Base-by-base conservation (phyloP, 1,284 basidiomycete species). In the Pseudozyma sp. region DNA sequence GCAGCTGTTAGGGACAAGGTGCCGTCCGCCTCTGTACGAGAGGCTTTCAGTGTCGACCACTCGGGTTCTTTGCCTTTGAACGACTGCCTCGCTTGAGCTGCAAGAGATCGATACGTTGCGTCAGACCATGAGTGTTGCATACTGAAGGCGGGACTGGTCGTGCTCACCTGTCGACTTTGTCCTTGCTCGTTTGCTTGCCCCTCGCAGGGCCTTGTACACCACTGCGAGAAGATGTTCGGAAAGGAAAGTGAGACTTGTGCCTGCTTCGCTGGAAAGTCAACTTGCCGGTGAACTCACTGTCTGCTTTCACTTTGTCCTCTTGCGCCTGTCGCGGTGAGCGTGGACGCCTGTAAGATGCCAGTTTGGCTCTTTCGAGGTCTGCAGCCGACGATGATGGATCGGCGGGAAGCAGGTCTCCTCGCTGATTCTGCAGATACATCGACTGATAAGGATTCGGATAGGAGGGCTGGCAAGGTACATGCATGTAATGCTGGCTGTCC, bases 11-110 rank as follows among this genome's bases (percentile, higher is more conserved):
- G 14, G 9, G 67, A 58, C 16, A 69, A 17, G 4, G 48, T 54
- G 31, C 70, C 65, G 34, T 68, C 57, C 16, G 60, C 54, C 8
- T 30, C 40, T 17, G 46, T 29, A 7, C 62, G 61, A 1, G 60
- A 59, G 2, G 64, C 53, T 39, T 57, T 44, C 42, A 75, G 54
- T 1, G 72, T 75, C 3, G 72, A 71, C 72, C 72, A 75, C n/a
- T 64, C 64, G 34, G 53, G 42, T 14, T 68, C 57, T 24, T 56
- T 57, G 13, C 40, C 50, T 7, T 53, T 30, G 6, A 35, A 40
- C 10, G 45, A 53, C 17, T 42, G 19, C 24, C 13, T 29, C 19
- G 17, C 31, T 35, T 54, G 52, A 37, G 34, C 48, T 50, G 48
- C 11, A 2, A 7, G 29, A 16, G 8, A 33, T 33, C 8, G 24